These are phyloP conservation scores for Mikania micrantha DNA, from an alignment of 129 eudicot species.

Conservation along the genomic window DNA sequence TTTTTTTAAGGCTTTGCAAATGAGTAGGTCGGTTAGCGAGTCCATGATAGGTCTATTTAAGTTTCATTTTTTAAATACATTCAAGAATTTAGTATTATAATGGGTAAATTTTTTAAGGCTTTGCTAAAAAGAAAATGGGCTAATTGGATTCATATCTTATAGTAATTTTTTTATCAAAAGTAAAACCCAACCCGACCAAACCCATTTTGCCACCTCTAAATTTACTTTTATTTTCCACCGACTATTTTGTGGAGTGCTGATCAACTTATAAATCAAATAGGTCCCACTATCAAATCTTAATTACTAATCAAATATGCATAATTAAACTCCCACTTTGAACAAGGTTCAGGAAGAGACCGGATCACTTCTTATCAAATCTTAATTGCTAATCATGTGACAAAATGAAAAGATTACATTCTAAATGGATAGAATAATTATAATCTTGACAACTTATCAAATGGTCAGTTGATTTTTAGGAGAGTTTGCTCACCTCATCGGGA, in stretches of 20 bases:
- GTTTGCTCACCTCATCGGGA: slow-evolving; percentile 86
- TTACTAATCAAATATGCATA: too few species aligned
- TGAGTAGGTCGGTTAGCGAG: too few species aligned
- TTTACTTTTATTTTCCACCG: not conserved
- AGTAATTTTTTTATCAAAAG: too few species aligned
- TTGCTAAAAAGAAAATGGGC: not conserved
- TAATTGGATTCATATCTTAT: not conserved
- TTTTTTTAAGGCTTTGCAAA: too few species aligned
- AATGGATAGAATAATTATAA: not conserved
- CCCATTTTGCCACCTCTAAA: not conserved
- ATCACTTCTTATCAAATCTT: too few species aligned
- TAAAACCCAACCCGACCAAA: not conserved
- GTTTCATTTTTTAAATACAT: not conserved
- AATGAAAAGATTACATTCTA: not conserved
- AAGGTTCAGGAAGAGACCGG: too few species aligned
- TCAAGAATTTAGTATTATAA: not conserved
- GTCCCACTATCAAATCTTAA: too few species aligned
- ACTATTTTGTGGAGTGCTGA: not conserved
- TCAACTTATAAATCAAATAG: not conserved
- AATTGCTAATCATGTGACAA: not conserved
- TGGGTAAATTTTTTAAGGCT: not conserved
- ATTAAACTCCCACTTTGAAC: too few species aligned
- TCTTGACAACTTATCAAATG: not conserved
- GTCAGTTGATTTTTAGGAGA: not conserved
- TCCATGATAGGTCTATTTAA: too few species aligned